phyloP scores from a whole-genome alignment of 495 filamentous ascomycete species.

The Penicillium mononematosum region DNA sequence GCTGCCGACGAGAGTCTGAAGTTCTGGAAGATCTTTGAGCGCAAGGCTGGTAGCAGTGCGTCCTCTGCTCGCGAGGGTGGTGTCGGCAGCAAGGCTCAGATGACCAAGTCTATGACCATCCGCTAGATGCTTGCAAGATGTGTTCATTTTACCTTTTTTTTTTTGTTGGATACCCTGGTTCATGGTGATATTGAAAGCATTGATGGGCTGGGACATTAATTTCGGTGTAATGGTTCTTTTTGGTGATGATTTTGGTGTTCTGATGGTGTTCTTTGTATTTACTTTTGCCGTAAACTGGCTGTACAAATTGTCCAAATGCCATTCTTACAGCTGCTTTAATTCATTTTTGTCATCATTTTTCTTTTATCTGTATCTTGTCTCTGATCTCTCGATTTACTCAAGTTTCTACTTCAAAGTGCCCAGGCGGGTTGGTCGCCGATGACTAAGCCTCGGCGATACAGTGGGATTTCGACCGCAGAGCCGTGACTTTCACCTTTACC shows the following conservation, averaged over 20 bases:
- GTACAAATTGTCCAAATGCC: slow-evolving; percentile 26
- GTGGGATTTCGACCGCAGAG: slow-evolving; percentile 45
- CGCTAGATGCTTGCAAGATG: slow-evolving; percentile 54
- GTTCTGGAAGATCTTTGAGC: slow-evolving; percentile 99
- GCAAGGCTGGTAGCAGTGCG: slow-evolving; percentile 73
- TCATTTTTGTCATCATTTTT: not conserved
- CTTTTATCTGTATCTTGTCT: not conserved
- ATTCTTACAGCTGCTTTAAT: slow-evolving; percentile 5
- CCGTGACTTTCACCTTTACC: slow-evolving; percentile 43
- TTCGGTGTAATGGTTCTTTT: slow-evolving; percentile 17
- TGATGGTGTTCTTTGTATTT: slow-evolving; percentile 17
- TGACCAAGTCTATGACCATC: slow-evolving; percentile 97
- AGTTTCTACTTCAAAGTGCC: not conserved
- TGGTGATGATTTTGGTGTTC: slow-evolving; percentile 9
- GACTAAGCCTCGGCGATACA: slow-evolving; percentile 40
- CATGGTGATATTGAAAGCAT: slow-evolving; percentile 26
- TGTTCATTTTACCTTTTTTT: slow-evolving; percentile 2
- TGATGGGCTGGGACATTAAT: slow-evolving; percentile 28
- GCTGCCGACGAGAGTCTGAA: slow-evolving; percentile 96
- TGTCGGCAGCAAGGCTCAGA: slow-evolving; percentile 63
- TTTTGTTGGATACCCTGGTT: slow-evolving; percentile 26
- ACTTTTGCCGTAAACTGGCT: slow-evolving; percentile 15
- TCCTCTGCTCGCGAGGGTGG: slow-evolving; percentile 55
- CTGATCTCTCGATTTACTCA: not conserved
- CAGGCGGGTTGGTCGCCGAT: slow-evolving; percentile 18